Conservation (phyloP, 257 asterid species). For the Cruciata laevipes region DNA sequence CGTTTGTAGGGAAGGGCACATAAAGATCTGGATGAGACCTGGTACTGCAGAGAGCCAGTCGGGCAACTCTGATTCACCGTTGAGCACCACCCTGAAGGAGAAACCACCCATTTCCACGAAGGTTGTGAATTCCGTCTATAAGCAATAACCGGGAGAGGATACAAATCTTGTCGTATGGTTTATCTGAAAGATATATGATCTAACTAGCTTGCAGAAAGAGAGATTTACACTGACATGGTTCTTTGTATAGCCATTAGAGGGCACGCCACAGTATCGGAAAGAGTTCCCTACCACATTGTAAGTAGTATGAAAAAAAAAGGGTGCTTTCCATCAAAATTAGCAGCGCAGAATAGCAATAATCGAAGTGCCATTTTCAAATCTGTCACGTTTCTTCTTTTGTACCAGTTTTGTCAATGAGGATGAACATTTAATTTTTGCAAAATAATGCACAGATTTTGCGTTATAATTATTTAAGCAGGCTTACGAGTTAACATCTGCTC, state of each 20-base stretch:
- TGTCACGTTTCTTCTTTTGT: slow-evolving; percentile 11
- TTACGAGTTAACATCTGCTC: background rate
- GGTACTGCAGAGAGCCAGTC: slow-evolving; percentile 53
- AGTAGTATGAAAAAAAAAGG: slow-evolving; percentile 51
- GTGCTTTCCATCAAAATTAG: slow-evolving; percentile 25
- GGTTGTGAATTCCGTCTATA: slow-evolving; percentile 38
- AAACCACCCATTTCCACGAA: slow-evolving; percentile 43
- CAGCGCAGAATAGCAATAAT: slow-evolving; percentile 36
- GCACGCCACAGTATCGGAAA: slow-evolving; percentile 26
- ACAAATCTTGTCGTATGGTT: slow-evolving; percentile 20
- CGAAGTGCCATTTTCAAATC: slow-evolving; percentile 21
- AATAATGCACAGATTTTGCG: slow-evolving; percentile 8
- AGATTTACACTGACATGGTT: slow-evolving; percentile 40
- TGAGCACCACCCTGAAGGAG: slow-evolving; percentile 49
- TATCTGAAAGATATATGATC: slow-evolving; percentile 26
- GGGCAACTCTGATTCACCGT: slow-evolving; percentile 46
- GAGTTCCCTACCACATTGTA: slow-evolving; percentile 46
- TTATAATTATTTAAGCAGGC: background rate
- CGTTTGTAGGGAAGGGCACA: slow-evolving; percentile 83
- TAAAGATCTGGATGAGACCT: slow-evolving; percentile 92
- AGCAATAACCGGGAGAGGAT: slow-evolving; percentile 32
- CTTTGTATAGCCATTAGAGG: slow-evolving; percentile 50
- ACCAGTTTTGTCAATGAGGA: slow-evolving; percentile 35
- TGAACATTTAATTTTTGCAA: slow-evolving; percentile 19
- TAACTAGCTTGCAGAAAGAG: slow-evolving; percentile 23